These are phyloP conservation scores for Nakazawaea ambrosiae DNA, from an alignment of 805 yeast genomes.

Conservation along the genomic window DNA sequence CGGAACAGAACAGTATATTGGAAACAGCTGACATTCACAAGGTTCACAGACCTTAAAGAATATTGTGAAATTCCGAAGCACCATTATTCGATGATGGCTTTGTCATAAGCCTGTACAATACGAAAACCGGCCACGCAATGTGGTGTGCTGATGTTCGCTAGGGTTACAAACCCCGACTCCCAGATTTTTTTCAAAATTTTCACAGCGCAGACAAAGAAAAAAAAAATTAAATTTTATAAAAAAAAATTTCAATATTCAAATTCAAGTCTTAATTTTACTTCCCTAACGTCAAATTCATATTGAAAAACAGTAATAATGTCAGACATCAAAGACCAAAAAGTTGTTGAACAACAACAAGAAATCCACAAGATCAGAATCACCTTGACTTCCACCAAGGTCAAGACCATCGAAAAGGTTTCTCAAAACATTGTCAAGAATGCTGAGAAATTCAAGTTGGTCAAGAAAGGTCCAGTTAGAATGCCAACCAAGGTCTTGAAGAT, in stretches of 20 bases:
- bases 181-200: background rate
- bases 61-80: too few species aligned
- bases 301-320: slow-evolving; percentile 45
- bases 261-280: slow-evolving; percentile 1
- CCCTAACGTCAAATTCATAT: slow-evolving; percentile 28
- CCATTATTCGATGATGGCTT: too few species aligned
- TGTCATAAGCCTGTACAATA: too few species aligned
- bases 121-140: too few species aligned
- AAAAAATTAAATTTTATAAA: background rate
- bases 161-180: background rate
- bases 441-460: slow-evolving; percentile 69
- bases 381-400: slow-evolving; percentile 97
- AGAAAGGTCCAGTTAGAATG: slow-evolving; percentile 99
- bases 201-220: background rate
- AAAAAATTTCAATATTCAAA: background rate
- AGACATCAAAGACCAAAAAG: slow-evolving; percentile 78
- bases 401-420: slow-evolving; percentile 96
- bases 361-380: slow-evolving; percentile 98
- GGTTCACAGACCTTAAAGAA: too few species aligned
- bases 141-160: background rate
- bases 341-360: slow-evolving; percentile 72
- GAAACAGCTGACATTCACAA: too few species aligned
- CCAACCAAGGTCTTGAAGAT: slow-evolving; percentile 98
- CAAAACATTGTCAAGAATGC: slow-evolving; percentile 87
- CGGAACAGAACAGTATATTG: too few species aligned